phyloP scores from a whole-genome alignment of 208 protist species.

The Trypanosoma lewisi region DNA sequence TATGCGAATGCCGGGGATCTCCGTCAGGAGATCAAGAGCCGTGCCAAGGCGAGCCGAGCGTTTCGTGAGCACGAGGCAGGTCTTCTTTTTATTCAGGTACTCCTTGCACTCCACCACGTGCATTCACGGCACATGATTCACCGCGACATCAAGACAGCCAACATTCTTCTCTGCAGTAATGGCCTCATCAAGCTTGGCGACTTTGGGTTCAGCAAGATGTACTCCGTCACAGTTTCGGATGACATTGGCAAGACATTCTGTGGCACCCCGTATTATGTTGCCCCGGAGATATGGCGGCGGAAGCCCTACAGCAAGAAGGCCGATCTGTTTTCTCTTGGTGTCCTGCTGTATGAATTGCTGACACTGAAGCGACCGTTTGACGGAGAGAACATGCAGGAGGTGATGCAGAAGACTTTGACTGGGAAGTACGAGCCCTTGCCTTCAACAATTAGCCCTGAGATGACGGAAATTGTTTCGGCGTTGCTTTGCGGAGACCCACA shows the following conservation, averaged over 20 bases:
- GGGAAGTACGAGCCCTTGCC: conserved; percentile 38
- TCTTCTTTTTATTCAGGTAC: conserved; percentile 72
- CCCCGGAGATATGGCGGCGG: conserved; percentile 61
- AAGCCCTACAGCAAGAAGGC: conserved; percentile 66
- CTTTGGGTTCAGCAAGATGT: conserved; percentile 36
- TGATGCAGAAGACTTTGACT: conserved; percentile 73
- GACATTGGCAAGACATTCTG: conserved; percentile 30
- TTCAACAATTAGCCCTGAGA: background rate
- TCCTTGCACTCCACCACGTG: conserved; percentile 69
- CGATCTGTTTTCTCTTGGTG: conserved; percentile 58
- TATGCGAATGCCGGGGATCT: conserved; percentile 88
- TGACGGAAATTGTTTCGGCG: background rate
- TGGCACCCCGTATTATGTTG: conserved; percentile 63
- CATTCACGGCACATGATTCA: conserved; percentile 85
- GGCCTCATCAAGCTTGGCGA: conserved; percentile 48
- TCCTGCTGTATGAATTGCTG: conserved; percentile 82
- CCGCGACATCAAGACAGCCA: conserved; percentile 86
- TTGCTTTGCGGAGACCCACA: background rate
- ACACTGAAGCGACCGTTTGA: conserved; percentile 81
- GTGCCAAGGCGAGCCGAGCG: conserved; percentile 26
- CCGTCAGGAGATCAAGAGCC: conserved; percentile 67
- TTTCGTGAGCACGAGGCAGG: conserved; percentile 75
- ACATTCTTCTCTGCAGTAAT: background rate
- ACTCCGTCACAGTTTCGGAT: conserved; percentile 24
- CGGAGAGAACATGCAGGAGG: conserved; percentile 70